A percentile compares a stretch with the other conserved stretches of the same genome.
phyloP scores from a whole-genome alignment of 2,329 filamentous ascomycete species.

The Fusarium torulosum region DNA sequence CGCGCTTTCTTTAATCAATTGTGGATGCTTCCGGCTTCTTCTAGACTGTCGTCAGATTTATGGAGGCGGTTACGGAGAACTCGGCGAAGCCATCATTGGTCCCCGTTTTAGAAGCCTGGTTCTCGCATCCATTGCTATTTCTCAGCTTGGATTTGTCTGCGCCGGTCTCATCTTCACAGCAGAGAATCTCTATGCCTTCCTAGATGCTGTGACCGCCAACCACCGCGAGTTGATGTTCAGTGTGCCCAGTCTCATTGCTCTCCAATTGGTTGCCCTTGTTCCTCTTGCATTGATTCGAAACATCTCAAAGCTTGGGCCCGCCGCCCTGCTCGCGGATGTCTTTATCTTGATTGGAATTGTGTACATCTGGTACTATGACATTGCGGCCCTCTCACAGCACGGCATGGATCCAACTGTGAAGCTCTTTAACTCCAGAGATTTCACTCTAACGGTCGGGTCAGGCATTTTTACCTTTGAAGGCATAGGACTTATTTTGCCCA shows the following conservation, averaged over 20 bases:
- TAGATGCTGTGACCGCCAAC: conserved; percentile 69
- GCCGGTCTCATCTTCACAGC: conserved; percentile 82
- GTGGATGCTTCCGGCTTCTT: conserved; percentile 78
- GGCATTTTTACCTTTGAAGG: conserved; percentile 85
- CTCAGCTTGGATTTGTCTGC: conserved; percentile 83
- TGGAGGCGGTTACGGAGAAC: conserved; percentile 80
- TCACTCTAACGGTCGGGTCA: conserved; percentile 78
- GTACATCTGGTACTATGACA: conserved; percentile 81
- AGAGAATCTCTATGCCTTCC: conserved; percentile 77
- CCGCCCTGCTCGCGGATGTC: conserved; percentile 76
- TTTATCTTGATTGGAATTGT: conserved; percentile 78
- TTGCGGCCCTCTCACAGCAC: conserved; percentile 64
- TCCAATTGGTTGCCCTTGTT: conserved; percentile 74
- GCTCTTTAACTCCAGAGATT: conserved; percentile 76
- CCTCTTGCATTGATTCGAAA: conserved; percentile 79
- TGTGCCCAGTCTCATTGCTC: conserved; percentile 68
- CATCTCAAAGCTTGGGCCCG: conserved; percentile 78
- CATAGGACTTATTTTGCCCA: conserved; percentile 81
- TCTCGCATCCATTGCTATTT: conserved; percentile 77
- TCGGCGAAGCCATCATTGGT: conserved; percentile 76
- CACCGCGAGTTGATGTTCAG: conserved; percentile 65
- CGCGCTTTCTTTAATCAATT: conserved; percentile 73
- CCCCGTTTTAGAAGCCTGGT: conserved; percentile 73
- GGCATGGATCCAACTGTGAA: conserved; percentile 72
- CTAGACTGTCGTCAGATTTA: conserved; percentile 73